A percentile compares a stretch with the other conserved stretches of the same genome.
phyloP scores from a whole-genome alignment of 345 rosid genomes.

The Erucastrum elatum region DNA sequence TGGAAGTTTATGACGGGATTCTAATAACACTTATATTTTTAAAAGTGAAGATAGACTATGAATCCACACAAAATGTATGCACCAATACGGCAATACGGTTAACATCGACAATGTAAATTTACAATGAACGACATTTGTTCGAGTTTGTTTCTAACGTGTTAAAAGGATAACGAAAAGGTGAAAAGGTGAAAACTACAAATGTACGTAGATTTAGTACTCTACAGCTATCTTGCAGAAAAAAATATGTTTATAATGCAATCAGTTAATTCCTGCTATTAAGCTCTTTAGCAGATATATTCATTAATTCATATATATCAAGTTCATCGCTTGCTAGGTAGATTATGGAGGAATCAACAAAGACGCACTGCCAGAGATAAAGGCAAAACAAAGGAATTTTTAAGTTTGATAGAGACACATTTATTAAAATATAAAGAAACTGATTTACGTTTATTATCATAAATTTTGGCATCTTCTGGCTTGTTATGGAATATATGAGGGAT shows the following conservation, averaged over 20 bases:
- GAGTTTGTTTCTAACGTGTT: not conserved
- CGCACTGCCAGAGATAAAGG: not conserved
- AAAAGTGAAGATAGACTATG: not conserved
- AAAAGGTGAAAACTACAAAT: no score
- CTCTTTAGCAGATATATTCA: not conserved
- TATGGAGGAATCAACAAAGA: not conserved
- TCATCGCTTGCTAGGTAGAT: not conserved
- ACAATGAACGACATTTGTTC: not conserved
- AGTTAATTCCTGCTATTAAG: no score
- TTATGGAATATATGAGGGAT: no score
- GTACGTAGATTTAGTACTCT: no score
- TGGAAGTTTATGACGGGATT: no score
- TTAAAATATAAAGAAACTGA: constrained; percentile 2
- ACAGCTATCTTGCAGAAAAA: no score
- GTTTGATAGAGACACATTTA: not conserved
- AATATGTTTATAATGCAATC: no score
- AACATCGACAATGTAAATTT: not conserved
- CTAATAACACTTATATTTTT: not conserved
- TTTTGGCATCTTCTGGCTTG: constrained; percentile 27
- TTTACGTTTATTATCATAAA: constrained; percentile 4
- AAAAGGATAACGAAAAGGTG: not conserved
- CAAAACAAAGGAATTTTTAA: not conserved
- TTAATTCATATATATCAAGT: not conserved
- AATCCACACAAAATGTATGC: not conserved
- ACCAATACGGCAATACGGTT: not conserved